Base-by-base conservation (phyloP, 805 yeast genomes). In the Jamesozyma piceae region DNA sequence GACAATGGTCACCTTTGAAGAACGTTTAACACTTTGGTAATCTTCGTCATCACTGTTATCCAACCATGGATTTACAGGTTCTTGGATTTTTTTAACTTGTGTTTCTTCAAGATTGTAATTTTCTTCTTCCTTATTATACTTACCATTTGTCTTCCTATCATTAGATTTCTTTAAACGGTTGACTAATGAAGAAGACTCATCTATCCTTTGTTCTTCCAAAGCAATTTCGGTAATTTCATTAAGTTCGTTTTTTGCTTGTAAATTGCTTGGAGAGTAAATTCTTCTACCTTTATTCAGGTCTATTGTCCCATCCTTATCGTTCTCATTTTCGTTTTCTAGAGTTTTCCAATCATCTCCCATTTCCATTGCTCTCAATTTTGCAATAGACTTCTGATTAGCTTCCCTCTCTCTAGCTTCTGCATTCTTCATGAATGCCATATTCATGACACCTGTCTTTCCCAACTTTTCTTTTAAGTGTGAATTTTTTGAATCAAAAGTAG, bases 361-460 rank as follows among this genome's bases (percentile, higher is more conserved):
- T 35, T 73, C 71, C 41, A 75, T 64, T 43, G 73, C 62, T 49
- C 74, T 74, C 43, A 86, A 56, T 38, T 68, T 67, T 45, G 69
- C 73, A 35, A 78, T 60, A 27, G 73, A 72, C 45, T 71, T 69
- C 40, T 69, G 63, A 60, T 86, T 89, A 35, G 72, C 77, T 42
- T 73, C 71, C 45, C 70, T 73, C 48, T 77, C 75, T 50, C 80
- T 73, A 43, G 78, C 80, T 47, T 82, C 95, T 1, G 97, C 97
- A 46, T 82, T 82, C 50, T 73, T 80, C 97, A 90, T 90, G 62
- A 90, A 90, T 51, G 89, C 95, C 97, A 92, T 92, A 38, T 79
- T 82, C 73, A 90, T 66, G 18, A 90, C 80, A 43, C 97, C 97
- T n/a, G 73, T 66, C 62, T 89, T 90, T 18, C 92, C 89, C n/a